A percentile compares a stretch with the other conserved stretches of the same genome.
Conservation (phyloP, 129 eudicot species). For the Helichrysum umbraculigerum region DNA sequence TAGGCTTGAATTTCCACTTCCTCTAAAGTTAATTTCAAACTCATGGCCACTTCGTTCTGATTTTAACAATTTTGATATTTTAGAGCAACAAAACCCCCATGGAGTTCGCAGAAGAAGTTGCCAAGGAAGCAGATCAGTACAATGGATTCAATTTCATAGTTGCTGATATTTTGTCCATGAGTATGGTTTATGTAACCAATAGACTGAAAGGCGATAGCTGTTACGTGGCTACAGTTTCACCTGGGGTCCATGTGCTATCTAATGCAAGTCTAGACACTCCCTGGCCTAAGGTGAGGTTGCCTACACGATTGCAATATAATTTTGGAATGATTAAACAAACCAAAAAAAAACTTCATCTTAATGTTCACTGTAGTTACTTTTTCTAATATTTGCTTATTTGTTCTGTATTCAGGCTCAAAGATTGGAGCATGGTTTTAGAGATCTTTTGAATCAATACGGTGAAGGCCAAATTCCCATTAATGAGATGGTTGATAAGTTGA, state of each 20-base stretch:
- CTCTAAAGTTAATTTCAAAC: not conserved
- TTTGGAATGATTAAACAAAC: not conserved
- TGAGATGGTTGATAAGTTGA: constrained; percentile 63
- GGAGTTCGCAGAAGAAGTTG: constrained; percentile 67
- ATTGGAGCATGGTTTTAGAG: constrained; percentile 48
- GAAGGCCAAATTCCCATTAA: constrained; percentile 46
- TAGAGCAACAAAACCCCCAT: constrained; percentile 61
- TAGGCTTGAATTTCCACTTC: not conserved
- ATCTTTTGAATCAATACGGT: constrained; percentile 42
- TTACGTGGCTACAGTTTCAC: constrained; percentile 44
- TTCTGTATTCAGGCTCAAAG: constrained; percentile 57
- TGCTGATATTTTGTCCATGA: constrained; percentile 67
- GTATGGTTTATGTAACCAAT: constrained; percentile 83
- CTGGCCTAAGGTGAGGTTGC: constrained; percentile 71
- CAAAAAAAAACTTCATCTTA: not conserved
- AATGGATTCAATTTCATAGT: constrained; percentile 77
- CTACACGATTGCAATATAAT: not conserved
- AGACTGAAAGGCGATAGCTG: constrained; percentile 46
- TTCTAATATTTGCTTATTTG: constrained; percentile 13
- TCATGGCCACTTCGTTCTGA: not conserved
- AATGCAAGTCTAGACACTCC: constrained; percentile 77
- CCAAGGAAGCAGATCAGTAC: constrained; percentile 52
- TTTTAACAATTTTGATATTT: constrained; percentile 22
- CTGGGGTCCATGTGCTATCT: constrained; percentile 73
- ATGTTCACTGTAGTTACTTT: not conserved